Evolutionary conservation across 768 basidiomycete species (phyloP), one percentile per base, ranked within the genome.

Genomic region (Pulveroboletus ravenelii): DNA sequence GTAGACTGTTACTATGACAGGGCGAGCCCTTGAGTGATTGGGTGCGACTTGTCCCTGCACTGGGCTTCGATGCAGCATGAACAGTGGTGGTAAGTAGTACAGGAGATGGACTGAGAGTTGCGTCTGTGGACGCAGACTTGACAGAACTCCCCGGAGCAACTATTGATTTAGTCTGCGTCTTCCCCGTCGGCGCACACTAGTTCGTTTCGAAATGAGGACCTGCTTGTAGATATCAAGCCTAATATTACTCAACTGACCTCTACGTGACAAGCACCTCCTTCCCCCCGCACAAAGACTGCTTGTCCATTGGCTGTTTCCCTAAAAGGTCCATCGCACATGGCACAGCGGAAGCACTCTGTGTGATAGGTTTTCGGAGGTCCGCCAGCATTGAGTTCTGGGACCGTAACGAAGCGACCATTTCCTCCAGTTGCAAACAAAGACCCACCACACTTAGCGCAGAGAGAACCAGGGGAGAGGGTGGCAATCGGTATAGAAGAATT

Each of bases 311-410:
- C 69, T 32, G 70, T 72, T 61, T 86, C 85, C 53, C 77, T 78
- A 58, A 93, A 89, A 9, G 73, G 61, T 15, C 78, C 75, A 39
- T 79, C 71, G 58, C 89, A 93, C 18, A 85, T 70, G 18, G 65
- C 71, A 59, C 89, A 93, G 46, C 76, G 80, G 67, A 93, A 91
- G 63, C 89, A 93, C 38, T 81, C 77, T 3, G 78, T 74, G 56
- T 93, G 89, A 59, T 87, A 92, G 18, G 76, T 74, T 63, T 77
- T 76, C n/a, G 81, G 75, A 20, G 71, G 68, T 15, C 72, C 72
- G 49, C 58, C 62, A 2, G 66, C 58, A 32, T 62, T 66, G 45
- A 70, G 65, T 50, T 77, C 79, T 7, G 88, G 86, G 27, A 89
- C 78, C 2, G 85, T 86, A 30, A 90, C 79, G 64, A 83, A 90